These are phyloP conservation scores for Podaxis sp. DNA, from an alignment of 768 basidiomycete genomes.

Conservation along the genomic window DNA sequence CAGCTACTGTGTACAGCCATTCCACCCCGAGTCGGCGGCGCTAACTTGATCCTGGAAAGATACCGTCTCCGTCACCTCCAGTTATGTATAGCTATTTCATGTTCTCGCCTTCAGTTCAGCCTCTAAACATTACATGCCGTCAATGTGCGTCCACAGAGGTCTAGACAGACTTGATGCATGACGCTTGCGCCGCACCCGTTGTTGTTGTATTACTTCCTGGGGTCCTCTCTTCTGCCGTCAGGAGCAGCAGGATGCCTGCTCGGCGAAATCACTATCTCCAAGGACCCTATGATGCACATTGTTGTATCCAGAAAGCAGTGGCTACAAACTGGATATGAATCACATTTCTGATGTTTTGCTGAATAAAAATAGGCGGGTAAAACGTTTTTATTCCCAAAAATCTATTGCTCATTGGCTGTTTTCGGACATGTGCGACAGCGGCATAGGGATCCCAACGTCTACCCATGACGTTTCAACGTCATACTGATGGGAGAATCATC, in stretches of 20 bases:
- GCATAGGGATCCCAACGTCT: not conserved
- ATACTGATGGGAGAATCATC: constrained; percentile 11
- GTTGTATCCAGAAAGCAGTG: not conserved
- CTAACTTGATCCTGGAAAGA: not conserved
- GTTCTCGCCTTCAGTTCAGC: not conserved
- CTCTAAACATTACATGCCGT: constrained; percentile 1
- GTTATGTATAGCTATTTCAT: not conserved
- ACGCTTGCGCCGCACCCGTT: not conserved
- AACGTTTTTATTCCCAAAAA: not conserved
- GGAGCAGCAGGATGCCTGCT: not conserved
- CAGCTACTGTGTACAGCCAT: not conserved
- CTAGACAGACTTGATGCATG: constrained; percentile 1
- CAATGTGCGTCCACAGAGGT: not conserved
- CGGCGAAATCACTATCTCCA: constrained; percentile 9
- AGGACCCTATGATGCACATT: constrained; percentile 4
- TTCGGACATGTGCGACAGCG: not conserved
- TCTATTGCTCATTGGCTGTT: not conserved
- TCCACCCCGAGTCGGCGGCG: constrained; percentile 10
- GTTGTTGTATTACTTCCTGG: not conserved
- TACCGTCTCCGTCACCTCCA: not conserved
- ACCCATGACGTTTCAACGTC: not conserved
- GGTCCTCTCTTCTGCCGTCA: not conserved
- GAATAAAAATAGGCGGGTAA: not conserved
- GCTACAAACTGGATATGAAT: not conserved
- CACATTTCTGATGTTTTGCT: constrained; percentile 3